Base-by-base conservation (phyloP, 1,284 basidiomycete genomes). In the Marasmius oreades region DNA sequence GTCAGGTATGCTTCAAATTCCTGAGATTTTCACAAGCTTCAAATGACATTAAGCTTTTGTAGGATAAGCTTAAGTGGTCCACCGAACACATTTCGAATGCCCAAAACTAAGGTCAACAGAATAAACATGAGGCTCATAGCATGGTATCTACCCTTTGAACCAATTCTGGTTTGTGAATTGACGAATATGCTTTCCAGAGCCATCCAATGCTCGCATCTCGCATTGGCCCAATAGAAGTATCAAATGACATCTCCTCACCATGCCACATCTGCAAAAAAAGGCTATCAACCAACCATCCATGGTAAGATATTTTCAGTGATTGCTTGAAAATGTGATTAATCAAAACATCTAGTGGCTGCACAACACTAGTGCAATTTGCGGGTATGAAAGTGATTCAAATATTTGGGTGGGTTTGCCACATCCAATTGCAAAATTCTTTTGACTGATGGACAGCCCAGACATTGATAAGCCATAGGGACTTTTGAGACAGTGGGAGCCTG, bases 381-480 rank as follows among this genome's bases (percentile, higher is more conserved):
- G 65, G 66, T 24, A 68, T 62, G 55, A 62, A 71, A 48, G 65
- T 58, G 16, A 70, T 10, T n/a, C 69, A 55, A 26, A 70, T 68
- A 28, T 44, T 63, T 1, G 62, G 63, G 51, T 70, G 66, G 7
- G 58, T 52, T 2, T 28, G 37, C 2, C 46, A 39, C 64, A 76
- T 66, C 66, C 67, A 74, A 0, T 34, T 37, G 0, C 63, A 59
- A 56, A 77, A 76, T 44, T 69, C 67, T 1, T 63, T 31, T 7
- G 67, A 69, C 0, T 65, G 60, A 58, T 77, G 75, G 2, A 76
- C 72, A 1, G 69, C 66, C 70, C 72, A 77, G 10, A 67, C 62
- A 55, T 77, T 73, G 44, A 77, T 66, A 11, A 58, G 52, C 67
- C 66, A 69, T 7, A 75, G 53, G 7, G 64, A 62, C 28, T 63